Evolutionary conservation across 257 asterid species (phyloP).

Genomic region (Knoxia roxburghii): DNA sequence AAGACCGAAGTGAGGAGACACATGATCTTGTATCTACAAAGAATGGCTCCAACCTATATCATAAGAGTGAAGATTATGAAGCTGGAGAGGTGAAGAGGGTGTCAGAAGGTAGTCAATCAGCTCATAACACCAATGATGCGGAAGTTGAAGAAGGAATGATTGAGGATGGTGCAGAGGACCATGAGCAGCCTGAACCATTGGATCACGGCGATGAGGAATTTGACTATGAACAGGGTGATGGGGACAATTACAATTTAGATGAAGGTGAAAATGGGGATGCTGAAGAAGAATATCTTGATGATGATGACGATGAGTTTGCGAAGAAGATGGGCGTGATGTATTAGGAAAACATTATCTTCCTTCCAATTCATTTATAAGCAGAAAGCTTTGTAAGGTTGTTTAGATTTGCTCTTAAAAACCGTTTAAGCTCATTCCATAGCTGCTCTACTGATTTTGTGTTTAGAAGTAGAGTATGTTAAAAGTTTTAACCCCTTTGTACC

Average conservation of each 20-base stretch:
- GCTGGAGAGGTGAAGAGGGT: constrained; percentile 20
- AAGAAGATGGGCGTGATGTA: constrained; percentile 86
- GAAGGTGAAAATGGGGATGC: constrained; percentile 55
- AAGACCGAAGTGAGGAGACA: constrained; percentile 19
- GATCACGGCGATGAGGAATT: constrained; percentile 48
- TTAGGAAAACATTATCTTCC: constrained; percentile 27
- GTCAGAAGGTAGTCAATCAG: constrained; percentile 22
- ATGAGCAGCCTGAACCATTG: constrained; percentile 40
- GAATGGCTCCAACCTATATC: constrained; percentile 8
- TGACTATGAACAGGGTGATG: constrained; percentile 60
- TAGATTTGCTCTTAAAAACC: constrained; percentile 24
- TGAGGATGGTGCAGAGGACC: constrained; percentile 34
- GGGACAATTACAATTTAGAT: constrained; percentile 46
- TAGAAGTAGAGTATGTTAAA: constrained; percentile 34
- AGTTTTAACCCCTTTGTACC: constrained; percentile 24
- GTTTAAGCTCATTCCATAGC: constrained; percentile 22
- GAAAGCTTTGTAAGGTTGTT: constrained; percentile 18
- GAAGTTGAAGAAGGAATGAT: constrained; percentile 49
- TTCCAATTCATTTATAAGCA: constrained; percentile 14
- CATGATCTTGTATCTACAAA: constrained; percentile 11
- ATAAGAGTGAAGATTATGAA: constrained; percentile 24
- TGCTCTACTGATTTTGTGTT: constrained; percentile 51
- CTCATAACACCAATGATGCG: constrained; percentile 19
- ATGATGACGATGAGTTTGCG: constrained; percentile 71
- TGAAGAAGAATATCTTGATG: constrained; percentile 57